phyloP scores from a whole-genome alignment of 768 basidiomycete species.

The Peribolospora kevripleyi region DNA sequence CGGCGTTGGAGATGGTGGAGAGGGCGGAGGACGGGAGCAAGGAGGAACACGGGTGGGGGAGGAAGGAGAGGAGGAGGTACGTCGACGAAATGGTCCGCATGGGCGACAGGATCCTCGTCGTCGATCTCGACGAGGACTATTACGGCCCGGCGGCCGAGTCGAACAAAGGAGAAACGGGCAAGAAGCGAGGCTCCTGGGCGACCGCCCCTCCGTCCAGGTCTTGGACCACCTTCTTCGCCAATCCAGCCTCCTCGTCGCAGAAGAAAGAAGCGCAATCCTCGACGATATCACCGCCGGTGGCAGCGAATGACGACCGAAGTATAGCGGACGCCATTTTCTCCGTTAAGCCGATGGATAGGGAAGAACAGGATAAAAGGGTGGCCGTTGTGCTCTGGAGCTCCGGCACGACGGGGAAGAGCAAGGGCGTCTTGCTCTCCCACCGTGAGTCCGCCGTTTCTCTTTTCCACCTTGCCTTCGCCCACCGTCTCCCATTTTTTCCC shows the following conservation, averaged over 20 bases:
- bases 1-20: not conserved
- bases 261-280: no score
- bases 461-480: no score
- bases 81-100: not conserved
- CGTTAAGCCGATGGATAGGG: not conserved
- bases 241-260: no score
- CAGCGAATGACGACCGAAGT: constrained; percentile 9
- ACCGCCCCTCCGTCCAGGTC: no score
- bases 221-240: no score
- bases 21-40: not conserved
- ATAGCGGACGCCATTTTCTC: no score
- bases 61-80: not conserved
- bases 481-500: no score
- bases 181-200: no score
- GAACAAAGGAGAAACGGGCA: no score
- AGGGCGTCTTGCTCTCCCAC: constrained; percentile 16
- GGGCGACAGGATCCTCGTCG: constrained; percentile 10
- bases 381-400: constrained; percentile 17
- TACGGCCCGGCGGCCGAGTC: constrained; percentile 2
- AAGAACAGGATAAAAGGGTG: constrained; percentile 9
- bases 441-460: not conserved
- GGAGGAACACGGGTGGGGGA: not conserved
- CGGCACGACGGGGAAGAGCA: constrained; percentile 16
- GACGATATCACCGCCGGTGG: not conserved
- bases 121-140: constrained; percentile 9